A percentile compares a stretch with the other conserved stretches of the same genome.
Evolutionary conservation across 768 basidiomycete genomes (phyloP).

Genomic region (Suillus subalutaceus): DNA sequence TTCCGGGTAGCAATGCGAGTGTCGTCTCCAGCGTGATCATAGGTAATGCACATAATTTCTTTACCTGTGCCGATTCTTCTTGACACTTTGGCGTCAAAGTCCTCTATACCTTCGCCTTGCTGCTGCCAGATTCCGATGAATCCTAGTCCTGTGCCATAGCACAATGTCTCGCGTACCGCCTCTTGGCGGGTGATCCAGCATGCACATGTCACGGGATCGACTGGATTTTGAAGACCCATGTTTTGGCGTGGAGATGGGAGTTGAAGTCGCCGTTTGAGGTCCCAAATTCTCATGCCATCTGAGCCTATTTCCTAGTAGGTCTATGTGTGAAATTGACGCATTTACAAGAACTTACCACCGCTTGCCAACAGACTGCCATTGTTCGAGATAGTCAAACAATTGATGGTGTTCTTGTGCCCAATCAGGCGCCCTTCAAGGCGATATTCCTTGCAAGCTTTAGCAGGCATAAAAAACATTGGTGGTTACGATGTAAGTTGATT

Average conservation of each 20-base stretch:
- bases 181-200: constrained; percentile 12
- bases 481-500: too few relatives aligned
- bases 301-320: constrained; percentile 1
- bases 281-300: too few relatives aligned
- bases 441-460: not conserved
- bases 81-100: too few relatives aligned
- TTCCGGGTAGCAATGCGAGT: too few relatives aligned
- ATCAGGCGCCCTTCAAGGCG: not conserved
- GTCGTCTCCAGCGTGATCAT: too few relatives aligned
- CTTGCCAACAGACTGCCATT: constrained; percentile 23
- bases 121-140: constrained; percentile 12
- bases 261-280: not conserved
- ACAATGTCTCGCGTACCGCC: constrained; percentile 3
- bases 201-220: constrained; percentile 13
- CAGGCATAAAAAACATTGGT: not conserved
- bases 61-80: too few relatives aligned
- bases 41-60: too few relatives aligned
- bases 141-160: constrained; percentile 13
- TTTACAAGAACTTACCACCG: constrained; percentile 17
- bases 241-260: constrained; percentile 1
- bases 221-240: constrained; percentile 3
- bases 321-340: too few relatives aligned
- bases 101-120: too few relatives aligned
- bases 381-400: constrained; percentile 20
- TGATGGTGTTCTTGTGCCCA: constrained; percentile 20